Percentiles rank a stretch among this genome's conserved stretches.
phyloP scores from a whole-genome alignment of 2,329 filamentous ascomycete genomes.

The Biscogniauxia sp. region DNA sequence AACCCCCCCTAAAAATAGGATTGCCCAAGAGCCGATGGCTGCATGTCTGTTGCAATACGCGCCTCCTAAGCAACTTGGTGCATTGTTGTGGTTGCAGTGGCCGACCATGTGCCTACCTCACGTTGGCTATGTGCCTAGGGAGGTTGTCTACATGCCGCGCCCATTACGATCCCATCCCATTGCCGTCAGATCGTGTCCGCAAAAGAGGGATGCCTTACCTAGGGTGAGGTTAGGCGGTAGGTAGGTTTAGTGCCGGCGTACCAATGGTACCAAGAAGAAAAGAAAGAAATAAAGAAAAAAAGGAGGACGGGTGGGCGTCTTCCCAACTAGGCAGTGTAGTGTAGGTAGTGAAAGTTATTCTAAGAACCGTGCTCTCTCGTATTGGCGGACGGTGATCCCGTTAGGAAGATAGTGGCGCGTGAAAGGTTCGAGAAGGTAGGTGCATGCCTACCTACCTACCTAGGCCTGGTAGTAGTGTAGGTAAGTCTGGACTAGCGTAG shows the following conservation, averaged over 20 bases:
- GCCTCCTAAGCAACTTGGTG: not conserved
- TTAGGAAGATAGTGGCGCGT: conserved; percentile 16
- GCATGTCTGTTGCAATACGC: not conserved
- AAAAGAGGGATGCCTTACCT: not conserved
- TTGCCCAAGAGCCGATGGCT: conserved; percentile 10
- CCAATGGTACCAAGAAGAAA: too few relatives aligned
- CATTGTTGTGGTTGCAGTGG: not conserved
- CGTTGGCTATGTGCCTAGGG: not conserved
- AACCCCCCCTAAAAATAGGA: conserved; percentile 9
- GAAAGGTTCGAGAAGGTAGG: conserved; percentile 19
- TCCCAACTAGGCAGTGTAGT: not conserved
- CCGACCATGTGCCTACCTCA: not conserved
- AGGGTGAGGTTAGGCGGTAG: too few relatives aligned
- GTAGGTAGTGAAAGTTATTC: not conserved
- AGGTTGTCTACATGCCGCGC: not conserved
- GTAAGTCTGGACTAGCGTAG: conserved; percentile 6
- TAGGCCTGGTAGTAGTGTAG: too few relatives aligned
- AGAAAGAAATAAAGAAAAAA: not conserved
- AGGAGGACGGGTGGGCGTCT: too few relatives aligned
- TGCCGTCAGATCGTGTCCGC: not conserved
- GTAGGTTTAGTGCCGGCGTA: too few relatives aligned
- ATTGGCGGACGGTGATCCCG: not conserved
- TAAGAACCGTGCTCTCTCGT: not conserved
- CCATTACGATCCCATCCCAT: not conserved
- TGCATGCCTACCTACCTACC: too few relatives aligned